A percentile compares a stretch with the other conserved stretches of the same genome.
Conservation (phyloP, 2,329 filamentous ascomycete species). For the Microdochium trichocladiopsis region DNA sequence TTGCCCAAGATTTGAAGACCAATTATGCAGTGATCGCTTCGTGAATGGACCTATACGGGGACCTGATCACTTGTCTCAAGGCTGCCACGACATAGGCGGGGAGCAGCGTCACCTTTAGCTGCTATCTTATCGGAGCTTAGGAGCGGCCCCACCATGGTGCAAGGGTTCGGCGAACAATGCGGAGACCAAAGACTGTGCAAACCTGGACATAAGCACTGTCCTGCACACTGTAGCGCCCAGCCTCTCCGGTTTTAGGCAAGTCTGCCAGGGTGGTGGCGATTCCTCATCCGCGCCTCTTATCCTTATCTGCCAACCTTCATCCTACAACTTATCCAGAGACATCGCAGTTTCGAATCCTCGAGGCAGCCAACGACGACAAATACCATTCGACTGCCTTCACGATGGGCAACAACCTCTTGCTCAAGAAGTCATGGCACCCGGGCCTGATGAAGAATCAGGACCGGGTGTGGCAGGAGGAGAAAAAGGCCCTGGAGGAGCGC, state of each 20-base stretch:
- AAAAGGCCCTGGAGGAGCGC: constrained; percentile 87
- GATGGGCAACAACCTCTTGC: constrained; percentile 84
- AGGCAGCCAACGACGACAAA: too few species aligned
- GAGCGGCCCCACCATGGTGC: neutral
- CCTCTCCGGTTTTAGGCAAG: too few species aligned
- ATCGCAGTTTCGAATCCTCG: too few species aligned
- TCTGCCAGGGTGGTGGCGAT: too few species aligned
- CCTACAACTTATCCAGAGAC: neutral
- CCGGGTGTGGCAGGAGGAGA: constrained; percentile 84
- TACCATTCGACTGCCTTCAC: constrained; percentile 56
- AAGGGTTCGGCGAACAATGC: neutral
- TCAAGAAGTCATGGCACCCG: constrained; percentile 95
- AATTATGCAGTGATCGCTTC: neutral
- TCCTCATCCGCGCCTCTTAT: too few species aligned
- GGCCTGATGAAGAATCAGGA: constrained; percentile 84
- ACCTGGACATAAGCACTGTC: neutral
- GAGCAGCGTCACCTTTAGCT: neutral
- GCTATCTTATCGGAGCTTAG: constrained; percentile 8
- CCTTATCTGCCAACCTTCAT: constrained; percentile 2
- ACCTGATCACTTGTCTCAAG: neutral
- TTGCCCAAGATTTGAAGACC: neutral
- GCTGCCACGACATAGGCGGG: neutral
- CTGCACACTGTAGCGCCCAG: neutral
- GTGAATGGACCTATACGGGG: neutral
- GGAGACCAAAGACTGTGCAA: neutral